Base-by-base conservation (phyloP, 441 rosid genomes). In the Mallotus repandus region DNA sequence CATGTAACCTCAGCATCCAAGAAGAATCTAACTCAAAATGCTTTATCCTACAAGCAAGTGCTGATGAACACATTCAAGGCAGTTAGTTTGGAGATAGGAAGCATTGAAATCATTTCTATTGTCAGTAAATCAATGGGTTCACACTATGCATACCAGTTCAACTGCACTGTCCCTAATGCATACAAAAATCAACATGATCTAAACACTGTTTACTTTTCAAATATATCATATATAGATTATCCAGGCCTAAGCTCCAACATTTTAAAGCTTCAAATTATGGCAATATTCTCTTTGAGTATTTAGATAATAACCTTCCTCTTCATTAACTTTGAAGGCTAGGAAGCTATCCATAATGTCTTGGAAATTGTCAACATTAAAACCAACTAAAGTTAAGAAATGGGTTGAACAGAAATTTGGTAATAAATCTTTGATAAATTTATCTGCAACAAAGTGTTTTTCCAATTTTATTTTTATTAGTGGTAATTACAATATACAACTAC, bases 41-140 rank as follows among this genome's bases (percentile, higher is more conserved):
- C 38, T 68, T 68, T 41, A 48, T 49, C 55, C 65, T 19, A 43
- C 54, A 21, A 46, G 9, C 45, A 56, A 56, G 7, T 56, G 50
- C 16, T 15, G 73, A 56, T 70, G 22, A 58, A 41, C 7, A 7
- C 38, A 25, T 43, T 63, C 45, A 13, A 7, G 15, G 53, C 32
- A 11, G 53, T 43, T 64, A 55, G 29, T 49, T 68, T 68, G 55
- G 32, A 68, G 48, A 68, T 8, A 54, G 60, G 54, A n/a, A 7
- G 5, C 2, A 9, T n/a, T 14, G 58, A 53, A 43, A 54, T 55
- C 38, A 21, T 41, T 16, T 43, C 41, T 43, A 48, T 4, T 52
- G n/a, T 8, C 6, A 7, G 38, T 15, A 12, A 25, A 69, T 13
- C 19, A 21, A 58, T 22, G 45, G 59, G 43, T 57, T 58, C 52